Evolutionary conservation across 75 land plant species (phyloP).

Genomic region (Isoetes taiwanensis): DNA sequence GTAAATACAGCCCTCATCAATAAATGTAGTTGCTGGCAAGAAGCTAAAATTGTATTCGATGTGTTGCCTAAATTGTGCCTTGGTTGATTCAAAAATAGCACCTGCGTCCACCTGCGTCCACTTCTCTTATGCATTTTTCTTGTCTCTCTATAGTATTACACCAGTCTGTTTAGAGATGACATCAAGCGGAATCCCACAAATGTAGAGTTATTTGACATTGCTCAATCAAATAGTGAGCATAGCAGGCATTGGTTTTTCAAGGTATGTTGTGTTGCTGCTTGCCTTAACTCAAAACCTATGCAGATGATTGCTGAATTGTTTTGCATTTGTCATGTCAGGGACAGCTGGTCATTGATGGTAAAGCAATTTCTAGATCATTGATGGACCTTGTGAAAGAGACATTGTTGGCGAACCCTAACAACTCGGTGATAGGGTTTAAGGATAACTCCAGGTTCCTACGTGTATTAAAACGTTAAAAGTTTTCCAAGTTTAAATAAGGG

Average conservation of each 20-base stretch:
- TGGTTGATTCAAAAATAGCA: no score
- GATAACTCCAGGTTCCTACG: constrained; percentile 66
- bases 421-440: constrained; percentile 87
- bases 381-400: constrained; percentile 85
- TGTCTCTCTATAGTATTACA: constrained; percentile 79
- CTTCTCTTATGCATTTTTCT: no score
- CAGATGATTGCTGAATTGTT: neutral
- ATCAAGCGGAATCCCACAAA: constrained; percentile 88
- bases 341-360: constrained; percentile 66
- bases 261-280: constrained; percentile 13
- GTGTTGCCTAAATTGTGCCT: no score
- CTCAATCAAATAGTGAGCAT: constrained; percentile 96
- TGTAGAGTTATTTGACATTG: constrained; percentile 96
- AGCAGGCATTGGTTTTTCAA: constrained; percentile 96
- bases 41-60: no score
- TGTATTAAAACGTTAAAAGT: no score
- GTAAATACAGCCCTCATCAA: no score
- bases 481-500: no score
- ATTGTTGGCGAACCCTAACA: constrained; percentile 64
- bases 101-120: no score
- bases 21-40: no score
- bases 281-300: neutral
- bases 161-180: constrained; percentile 63
- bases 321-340: constrained; percentile 27
- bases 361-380: constrained; percentile 36